Conservation (phyloP, 2,329 filamentous ascomycete genomes). For the Stachybotrys echinatus region DNA sequence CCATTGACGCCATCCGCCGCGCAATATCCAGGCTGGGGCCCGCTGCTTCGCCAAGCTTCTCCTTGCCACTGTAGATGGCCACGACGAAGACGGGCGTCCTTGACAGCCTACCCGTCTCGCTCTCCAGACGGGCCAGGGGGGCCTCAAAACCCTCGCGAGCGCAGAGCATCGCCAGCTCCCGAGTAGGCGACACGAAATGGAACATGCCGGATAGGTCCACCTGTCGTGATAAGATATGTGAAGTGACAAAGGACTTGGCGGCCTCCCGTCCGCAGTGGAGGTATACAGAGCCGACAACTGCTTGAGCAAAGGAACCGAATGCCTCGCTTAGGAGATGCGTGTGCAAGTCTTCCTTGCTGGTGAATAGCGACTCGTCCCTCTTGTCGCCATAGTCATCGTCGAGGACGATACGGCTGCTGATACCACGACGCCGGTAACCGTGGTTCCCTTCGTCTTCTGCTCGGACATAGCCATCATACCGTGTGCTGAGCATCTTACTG, state of each 20-base stretch:
- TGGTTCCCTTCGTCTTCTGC: constrained; percentile 40
- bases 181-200: constrained; percentile 75
- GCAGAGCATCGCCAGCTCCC: constrained; percentile 79
- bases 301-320: constrained; percentile 72
- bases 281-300: constrained; percentile 80
- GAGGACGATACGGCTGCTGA: constrained; percentile 72
- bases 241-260: constrained; percentile 76
- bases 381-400: constrained; percentile 80
- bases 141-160: constrained; percentile 82
- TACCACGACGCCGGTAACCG: constrained; percentile 52
- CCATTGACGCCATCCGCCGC: constrained; percentile 73
- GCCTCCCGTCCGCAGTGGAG: constrained; percentile 73
- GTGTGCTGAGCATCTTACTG: constrained; percentile 38
- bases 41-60: constrained; percentile 89
- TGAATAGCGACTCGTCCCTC: constrained; percentile 20
- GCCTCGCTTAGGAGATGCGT: constrained; percentile 73
- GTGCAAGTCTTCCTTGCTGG: constrained; percentile 20
- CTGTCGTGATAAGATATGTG: constrained; percentile 77
- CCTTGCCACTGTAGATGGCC: constrained; percentile 84
- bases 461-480: constrained; percentile 44
- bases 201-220: constrained; percentile 76
- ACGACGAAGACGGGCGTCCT: constrained; percentile 89
- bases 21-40: constrained; percentile 75
- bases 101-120: constrained; percentile 82
- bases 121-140: constrained; percentile 80